Percentiles rank a stretch among this genome's conserved stretches.
Conservation (phyloP, 1,139 yeast species). For the Pichia sp. region DNA sequence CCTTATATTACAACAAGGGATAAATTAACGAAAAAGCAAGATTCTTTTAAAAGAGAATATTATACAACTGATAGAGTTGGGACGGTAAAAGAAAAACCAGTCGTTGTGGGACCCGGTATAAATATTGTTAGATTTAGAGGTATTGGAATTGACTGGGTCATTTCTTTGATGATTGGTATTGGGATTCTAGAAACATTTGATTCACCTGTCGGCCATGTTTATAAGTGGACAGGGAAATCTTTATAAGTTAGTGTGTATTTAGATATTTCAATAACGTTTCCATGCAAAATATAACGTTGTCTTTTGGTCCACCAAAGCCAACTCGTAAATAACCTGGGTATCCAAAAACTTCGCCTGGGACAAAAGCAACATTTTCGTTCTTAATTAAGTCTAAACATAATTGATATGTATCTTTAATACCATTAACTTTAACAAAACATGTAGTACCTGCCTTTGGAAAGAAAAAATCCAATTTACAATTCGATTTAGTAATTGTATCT, state of each 20-base stretch:
- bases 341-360: not conserved
- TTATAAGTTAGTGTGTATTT: conserved; percentile 5
- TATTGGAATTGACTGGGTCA: conserved; percentile 44
- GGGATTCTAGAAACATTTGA: conserved; percentile 61
- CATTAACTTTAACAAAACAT: not conserved
- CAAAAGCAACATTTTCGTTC: not conserved
- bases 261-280: not conserved
- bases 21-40: not conserved
- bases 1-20: not conserved
- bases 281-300: not conserved
- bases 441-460: not conserved
- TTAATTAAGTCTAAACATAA: not conserved
- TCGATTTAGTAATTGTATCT: not conserved
- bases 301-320: not conserved
- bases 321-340: not conserved
- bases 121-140: conserved; percentile 13
- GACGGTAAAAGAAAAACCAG: not conserved
- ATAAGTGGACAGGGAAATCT: conserved; percentile 50
- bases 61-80: conserved; percentile 10
- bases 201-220: conserved; percentile 68
- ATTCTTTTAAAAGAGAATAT: conserved; percentile 3
- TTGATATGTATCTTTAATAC: not conserved
- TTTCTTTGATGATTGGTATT: conserved; percentile 63
- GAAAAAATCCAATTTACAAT: not conserved
- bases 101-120: conserved; percentile 7